A percentile compares a stretch with the other conserved stretches of the same genome.
Conservation (phyloP, 2,329 filamentous ascomycete genomes). For the Septoria petroselini region DNA sequence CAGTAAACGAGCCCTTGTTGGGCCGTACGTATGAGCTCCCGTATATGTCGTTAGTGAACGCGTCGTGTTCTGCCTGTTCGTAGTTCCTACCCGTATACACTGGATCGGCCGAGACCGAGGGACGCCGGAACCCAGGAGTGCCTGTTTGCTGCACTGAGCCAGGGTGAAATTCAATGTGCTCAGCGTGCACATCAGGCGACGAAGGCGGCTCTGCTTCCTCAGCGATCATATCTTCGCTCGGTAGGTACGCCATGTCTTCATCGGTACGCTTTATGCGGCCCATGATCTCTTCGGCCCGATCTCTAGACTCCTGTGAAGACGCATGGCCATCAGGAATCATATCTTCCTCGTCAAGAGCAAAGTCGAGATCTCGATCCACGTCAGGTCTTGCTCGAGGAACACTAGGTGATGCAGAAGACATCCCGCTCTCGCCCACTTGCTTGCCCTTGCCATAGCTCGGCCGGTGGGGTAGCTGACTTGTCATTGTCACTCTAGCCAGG, state of each 20-base stretch:
- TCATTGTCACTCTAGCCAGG: slow-evolving; percentile 9
- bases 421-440: background rate
- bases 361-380: slow-evolving; percentile 33
- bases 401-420: background rate
- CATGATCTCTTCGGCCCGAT: slow-evolving; percentile 18
- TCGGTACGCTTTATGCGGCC: slow-evolving; percentile 18
- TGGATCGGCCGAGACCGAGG: slow-evolving; percentile 35
- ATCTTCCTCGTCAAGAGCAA: slow-evolving; percentile 32
- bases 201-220: slow-evolving; percentile 16
- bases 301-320: slow-evolving; percentile 7
- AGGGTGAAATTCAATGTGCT: slow-evolving; percentile 30
- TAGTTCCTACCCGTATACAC: slow-evolving; percentile 31
- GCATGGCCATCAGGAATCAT: slow-evolving; percentile 6
- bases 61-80: slow-evolving; percentile 24
- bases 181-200: slow-evolving; percentile 23
- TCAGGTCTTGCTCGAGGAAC: slow-evolving; percentile 18
- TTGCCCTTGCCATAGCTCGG: slow-evolving; percentile 2
- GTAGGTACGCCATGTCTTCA: slow-evolving; percentile 25
- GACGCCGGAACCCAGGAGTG: slow-evolving; percentile 37
- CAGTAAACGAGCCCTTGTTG: slow-evolving; percentile 29
- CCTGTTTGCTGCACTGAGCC: slow-evolving; percentile 34
- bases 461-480: slow-evolving; percentile 6
- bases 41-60: slow-evolving; percentile 31
- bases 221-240: slow-evolving; percentile 22
- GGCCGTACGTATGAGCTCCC: slow-evolving; percentile 25